phyloP scores from a whole-genome alignment of 176 grass and related monocot genomes.

The Bromus sterilis region DNA sequence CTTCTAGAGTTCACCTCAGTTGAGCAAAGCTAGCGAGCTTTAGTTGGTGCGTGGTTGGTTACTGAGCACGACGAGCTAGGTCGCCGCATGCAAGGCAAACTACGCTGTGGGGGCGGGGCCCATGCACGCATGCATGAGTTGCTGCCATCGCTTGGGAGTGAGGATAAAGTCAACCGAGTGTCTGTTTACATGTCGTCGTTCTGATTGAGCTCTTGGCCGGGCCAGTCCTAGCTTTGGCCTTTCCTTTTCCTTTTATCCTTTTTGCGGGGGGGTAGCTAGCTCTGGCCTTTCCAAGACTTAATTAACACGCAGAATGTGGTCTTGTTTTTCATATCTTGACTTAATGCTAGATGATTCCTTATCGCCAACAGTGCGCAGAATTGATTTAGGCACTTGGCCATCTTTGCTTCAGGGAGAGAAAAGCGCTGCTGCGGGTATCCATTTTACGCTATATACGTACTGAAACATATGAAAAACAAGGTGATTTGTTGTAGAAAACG shows the following conservation, averaged over 20 bases:
- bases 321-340: neutral
- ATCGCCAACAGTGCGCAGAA: neutral
- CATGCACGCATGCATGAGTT: neutral
- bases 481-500: neutral
- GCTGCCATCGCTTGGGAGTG: constrained; percentile 35
- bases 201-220: neutral
- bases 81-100: constrained; percentile 35
- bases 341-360: neutral
- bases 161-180: constrained; percentile 54
- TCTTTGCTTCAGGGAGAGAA: neutral
- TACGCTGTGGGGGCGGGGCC: constrained; percentile 10
- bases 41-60: constrained; percentile 32
- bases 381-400: neutral
- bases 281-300: too few relatives aligned
- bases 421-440: neutral
- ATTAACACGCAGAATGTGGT: too few relatives aligned
- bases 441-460: neutral
- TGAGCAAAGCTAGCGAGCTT: constrained; percentile 6
- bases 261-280: too few relatives aligned
- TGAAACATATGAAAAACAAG: neutral
- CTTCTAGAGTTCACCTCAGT: neutral
- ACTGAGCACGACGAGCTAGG: constrained; percentile 6
- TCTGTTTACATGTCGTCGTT: constrained; percentile 16
- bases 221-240: neutral
- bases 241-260: too few relatives aligned